phyloP scores from a whole-genome alignment of 2,329 filamentous ascomycete genomes.

The Colletotrichum limetticola region DNA sequence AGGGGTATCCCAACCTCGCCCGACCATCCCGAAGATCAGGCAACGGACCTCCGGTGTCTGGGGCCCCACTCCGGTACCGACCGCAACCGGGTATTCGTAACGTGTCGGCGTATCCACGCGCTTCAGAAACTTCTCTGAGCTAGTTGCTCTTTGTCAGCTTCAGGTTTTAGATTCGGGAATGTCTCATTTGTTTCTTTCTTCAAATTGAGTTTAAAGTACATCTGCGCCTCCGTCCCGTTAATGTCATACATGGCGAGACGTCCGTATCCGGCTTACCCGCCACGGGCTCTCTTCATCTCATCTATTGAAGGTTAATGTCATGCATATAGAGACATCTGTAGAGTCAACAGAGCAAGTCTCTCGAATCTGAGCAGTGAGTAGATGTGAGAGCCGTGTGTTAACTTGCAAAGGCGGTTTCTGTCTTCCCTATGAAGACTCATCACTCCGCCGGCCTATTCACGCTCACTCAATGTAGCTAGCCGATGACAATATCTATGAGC shows the following conservation, averaged over 20 bases:
- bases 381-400: no score
- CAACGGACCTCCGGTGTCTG: conserved; percentile 13
- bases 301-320: not conserved
- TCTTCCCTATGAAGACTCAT: no score
- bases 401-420: no score
- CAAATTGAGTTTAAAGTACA: not conserved
- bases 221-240: no score
- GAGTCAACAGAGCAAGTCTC: not conserved
- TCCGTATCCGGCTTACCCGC: not conserved
- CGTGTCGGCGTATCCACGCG: not conserved
- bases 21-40: not conserved
- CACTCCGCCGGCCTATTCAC: not conserved
- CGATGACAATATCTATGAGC: not conserved
- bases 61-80: not conserved
- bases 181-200: not conserved
- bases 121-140: not conserved
- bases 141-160: not conserved
- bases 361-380: not conserved
- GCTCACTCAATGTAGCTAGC: not conserved
- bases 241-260: not conserved
- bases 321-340: not conserved
- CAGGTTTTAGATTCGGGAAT: not conserved
- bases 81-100: not conserved
- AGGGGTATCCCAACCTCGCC: not conserved
- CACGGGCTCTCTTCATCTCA: conserved; percentile 7